Evolutionary conservation across 169 alveolate species (phyloP).

Genomic region (Cyclospora cayetanensis): DNA sequence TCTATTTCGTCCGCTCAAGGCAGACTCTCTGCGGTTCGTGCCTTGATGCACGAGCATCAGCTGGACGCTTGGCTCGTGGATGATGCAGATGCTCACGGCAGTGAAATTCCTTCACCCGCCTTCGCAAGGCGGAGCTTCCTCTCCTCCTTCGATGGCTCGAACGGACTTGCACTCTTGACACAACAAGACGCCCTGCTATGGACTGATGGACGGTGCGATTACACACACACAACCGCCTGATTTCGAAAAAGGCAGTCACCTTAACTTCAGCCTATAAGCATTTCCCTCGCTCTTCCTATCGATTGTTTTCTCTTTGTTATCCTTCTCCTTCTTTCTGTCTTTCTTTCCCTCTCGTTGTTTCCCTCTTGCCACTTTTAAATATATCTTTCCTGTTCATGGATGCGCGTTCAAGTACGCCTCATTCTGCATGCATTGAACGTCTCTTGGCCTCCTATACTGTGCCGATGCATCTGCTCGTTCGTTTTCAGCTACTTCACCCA

Average conservation of each 20-base stretch:
- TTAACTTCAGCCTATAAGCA: background rate
- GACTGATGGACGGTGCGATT: slow-evolving; percentile 77
- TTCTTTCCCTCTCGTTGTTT: background rate
- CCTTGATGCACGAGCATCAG: slow-evolving; percentile 67
- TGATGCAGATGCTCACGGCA: slow-evolving; percentile 79
- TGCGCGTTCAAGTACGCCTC: background rate
- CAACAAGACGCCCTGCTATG: slow-evolving; percentile 76
- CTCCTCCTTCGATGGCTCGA: slow-evolving; percentile 79
- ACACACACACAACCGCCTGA: too few species aligned
- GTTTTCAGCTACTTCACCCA: slow-evolving; percentile 73
- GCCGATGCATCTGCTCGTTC: background rate
- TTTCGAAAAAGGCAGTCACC: background rate
- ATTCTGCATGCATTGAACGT: background rate
- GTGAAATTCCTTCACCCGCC: slow-evolving; percentile 75
- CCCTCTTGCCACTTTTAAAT: background rate
- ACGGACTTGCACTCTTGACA: slow-evolving; percentile 77
- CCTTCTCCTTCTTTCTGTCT: too few species aligned
- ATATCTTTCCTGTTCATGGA: background rate
- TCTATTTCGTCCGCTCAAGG: slow-evolving; percentile 47
- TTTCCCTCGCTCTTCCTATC: background rate
- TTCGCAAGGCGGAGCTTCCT: slow-evolving; percentile 75
- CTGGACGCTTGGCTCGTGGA: slow-evolving; percentile 76
- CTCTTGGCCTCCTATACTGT: background rate
- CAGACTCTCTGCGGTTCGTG: slow-evolving; percentile 70
- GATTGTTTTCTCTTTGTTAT: background rate